Percentiles rank a stretch among this genome's conserved stretches.
Conservation (phyloP, 768 basidiomycete species). For the Leccinum variicolor region DNA sequence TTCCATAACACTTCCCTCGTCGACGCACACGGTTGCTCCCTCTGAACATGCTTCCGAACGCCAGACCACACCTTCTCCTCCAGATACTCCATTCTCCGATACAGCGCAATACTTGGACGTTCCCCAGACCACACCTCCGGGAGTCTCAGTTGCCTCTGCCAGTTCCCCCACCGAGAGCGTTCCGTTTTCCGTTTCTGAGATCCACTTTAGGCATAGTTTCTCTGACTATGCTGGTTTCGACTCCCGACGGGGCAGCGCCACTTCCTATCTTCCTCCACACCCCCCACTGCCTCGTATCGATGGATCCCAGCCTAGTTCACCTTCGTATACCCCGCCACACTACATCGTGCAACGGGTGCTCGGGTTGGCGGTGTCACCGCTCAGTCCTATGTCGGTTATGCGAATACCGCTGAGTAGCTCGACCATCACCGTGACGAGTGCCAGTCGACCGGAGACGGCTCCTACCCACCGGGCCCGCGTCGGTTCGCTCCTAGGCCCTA, state of each 20-base stretch:
- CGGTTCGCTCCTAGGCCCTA: conserved; percentile 28
- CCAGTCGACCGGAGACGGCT: background rate
- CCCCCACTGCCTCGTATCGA: conserved; percentile 35
- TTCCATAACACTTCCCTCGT: conserved; percentile 44
- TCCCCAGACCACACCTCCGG: conserved; percentile 22
- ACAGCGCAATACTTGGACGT: conserved; percentile 28
- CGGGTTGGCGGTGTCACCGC: conserved; percentile 24
- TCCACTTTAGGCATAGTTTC: conserved; percentile 44
- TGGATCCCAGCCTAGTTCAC: conserved; percentile 17
- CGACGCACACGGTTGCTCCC: conserved; percentile 31
- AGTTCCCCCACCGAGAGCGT: conserved; percentile 57
- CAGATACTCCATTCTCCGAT: conserved; percentile 8
- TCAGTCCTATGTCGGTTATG: conserved; percentile 8
- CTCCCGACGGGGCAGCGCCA: conserved; percentile 32
- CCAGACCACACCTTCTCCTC: conserved; percentile 16
- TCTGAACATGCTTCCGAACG: conserved; percentile 14
- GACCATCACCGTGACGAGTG: background rate
- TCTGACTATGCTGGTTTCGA: conserved; percentile 30
- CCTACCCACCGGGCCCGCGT: conserved; percentile 9
- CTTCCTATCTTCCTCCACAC: conserved; percentile 41
- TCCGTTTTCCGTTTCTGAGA: conserved; percentile 52
- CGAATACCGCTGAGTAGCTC: background rate
- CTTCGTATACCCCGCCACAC: conserved; percentile 20
- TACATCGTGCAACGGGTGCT: conserved; percentile 34
- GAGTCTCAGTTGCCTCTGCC: conserved; percentile 26